These are phyloP conservation scores for Pleurozium schreberi DNA, from an alignment of 225 moss, liverwort and hornwort species.

Conservation along the genomic window DNA sequence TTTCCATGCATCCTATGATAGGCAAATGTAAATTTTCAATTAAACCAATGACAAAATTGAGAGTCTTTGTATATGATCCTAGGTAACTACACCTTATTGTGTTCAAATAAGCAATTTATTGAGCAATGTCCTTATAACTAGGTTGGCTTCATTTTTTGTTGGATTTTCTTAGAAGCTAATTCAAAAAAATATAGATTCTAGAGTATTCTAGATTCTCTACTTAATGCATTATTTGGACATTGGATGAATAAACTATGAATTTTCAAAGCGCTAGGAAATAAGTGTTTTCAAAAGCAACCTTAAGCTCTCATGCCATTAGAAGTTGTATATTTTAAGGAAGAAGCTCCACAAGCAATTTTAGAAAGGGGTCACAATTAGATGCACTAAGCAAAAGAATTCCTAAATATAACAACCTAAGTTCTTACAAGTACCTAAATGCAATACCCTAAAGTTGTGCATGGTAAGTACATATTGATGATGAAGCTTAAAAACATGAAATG, in stretches of 20 bases:
- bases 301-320: background rate
- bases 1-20: background rate
- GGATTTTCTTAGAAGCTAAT: background rate
- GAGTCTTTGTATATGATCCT: background rate
- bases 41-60: background rate
- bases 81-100: background rate
- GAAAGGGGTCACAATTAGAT: background rate
- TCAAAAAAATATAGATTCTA: no score
- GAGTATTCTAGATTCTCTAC: background rate
- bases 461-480: background rate
- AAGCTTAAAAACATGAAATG: background rate
- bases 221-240: background rate
- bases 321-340: background rate
- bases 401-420: background rate
- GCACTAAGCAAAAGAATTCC: background rate
- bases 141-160: background rate
- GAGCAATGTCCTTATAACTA: no score
- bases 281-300: background rate
- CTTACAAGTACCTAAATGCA: no score
- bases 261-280: background rate
- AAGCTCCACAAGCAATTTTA: accelerated
- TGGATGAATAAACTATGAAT: background rate
- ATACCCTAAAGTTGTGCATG: background rate
- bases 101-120: background rate
- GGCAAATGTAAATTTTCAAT: background rate